Percentiles rank a stretch among this genome's conserved stretches.
These are phyloP conservation scores for Penicillium canariense DNA, from an alignment of 495 filamentous ascomycete genomes.

Conservation along the genomic window DNA sequence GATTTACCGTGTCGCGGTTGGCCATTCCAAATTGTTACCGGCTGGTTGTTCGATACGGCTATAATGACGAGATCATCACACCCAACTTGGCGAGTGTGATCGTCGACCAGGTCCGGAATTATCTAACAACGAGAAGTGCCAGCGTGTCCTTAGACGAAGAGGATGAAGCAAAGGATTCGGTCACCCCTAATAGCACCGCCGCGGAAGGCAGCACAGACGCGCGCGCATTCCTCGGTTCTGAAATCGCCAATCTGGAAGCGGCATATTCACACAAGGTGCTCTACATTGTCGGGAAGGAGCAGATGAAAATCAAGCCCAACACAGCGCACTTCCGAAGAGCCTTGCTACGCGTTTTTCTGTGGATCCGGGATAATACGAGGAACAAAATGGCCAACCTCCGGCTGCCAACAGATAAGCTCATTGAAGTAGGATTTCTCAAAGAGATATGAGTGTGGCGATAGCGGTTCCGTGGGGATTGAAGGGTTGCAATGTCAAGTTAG, in stretches of 20 bases:
- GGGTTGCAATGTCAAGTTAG: no score
- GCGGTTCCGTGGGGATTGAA: no score
- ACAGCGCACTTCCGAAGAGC: conserved; percentile 45
- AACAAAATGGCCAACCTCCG: conserved; percentile 60
- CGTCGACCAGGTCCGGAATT: conserved; percentile 57
- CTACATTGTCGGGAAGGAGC: conserved; percentile 72
- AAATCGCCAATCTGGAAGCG: conserved; percentile 42
- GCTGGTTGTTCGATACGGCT: conserved; percentile 66
- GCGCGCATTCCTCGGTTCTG: neutral
- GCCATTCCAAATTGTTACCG: conserved; percentile 60
- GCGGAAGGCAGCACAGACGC: conserved; percentile 1
- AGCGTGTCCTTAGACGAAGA: conserved; percentile 10
- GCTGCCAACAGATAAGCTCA: conserved; percentile 58
- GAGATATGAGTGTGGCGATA: conserved; percentile 23
- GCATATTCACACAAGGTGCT: conserved; percentile 61
- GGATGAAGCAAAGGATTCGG: neutral
- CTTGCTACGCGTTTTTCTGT: conserved; percentile 58
- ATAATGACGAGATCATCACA: conserved; percentile 65
- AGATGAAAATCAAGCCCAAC: conserved; percentile 54
- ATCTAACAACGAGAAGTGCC: conserved; percentile 27
- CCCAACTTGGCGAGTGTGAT: conserved; percentile 58
- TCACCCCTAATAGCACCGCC: neutral
- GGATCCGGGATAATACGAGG: conserved; percentile 67
- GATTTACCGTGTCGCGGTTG: conserved; percentile 45
- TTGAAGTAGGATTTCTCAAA: conserved; percentile 72